Conservation (phyloP, 2,329 filamentous ascomycete genomes). For the Colletotrichum liaoningense region DNA sequence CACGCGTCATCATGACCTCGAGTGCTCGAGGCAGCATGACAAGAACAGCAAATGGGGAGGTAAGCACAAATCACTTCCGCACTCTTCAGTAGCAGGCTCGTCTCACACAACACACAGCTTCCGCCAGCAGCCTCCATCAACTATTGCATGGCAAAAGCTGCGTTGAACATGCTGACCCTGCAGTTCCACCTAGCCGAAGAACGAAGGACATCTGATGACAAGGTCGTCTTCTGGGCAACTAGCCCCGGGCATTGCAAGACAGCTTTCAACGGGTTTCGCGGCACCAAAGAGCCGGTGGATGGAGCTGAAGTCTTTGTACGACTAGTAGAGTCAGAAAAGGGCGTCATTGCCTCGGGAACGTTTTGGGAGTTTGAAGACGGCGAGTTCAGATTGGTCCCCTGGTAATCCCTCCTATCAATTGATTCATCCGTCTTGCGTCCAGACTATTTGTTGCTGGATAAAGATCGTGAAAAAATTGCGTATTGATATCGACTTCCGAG, state of each 20-base stretch:
- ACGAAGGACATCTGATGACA: not conserved
- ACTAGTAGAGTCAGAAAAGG: not conserved
- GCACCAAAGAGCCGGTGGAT: not conserved
- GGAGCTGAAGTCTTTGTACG: not conserved
- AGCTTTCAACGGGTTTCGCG: not conserved
- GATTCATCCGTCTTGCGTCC: not conserved
- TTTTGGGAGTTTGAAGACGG: not conserved
- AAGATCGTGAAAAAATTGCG: not conserved
- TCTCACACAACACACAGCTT: not conserved
- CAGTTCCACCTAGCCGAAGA: not conserved
- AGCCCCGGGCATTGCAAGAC: slow-evolving; percentile 8
- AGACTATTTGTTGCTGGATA: not conserved
- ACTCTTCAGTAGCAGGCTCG: too few relatives aligned
- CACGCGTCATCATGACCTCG: not conserved
- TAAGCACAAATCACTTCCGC: not conserved
- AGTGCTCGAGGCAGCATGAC: not conserved
- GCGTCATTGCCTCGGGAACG: not conserved
- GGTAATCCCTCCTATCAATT: not conserved
- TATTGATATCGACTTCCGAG: not conserved
- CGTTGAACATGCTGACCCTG: not conserved
- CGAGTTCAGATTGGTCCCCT: not conserved
- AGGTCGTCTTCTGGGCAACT: not conserved
- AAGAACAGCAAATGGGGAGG: not conserved
- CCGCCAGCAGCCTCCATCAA: not conserved
- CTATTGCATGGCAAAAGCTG: not conserved